Percentiles rank a stretch among this genome's conserved stretches.
phyloP scores from a whole-genome alignment of 2,329 filamentous ascomycete genomes.

The Colletotrichum ledebouriae region DNA sequence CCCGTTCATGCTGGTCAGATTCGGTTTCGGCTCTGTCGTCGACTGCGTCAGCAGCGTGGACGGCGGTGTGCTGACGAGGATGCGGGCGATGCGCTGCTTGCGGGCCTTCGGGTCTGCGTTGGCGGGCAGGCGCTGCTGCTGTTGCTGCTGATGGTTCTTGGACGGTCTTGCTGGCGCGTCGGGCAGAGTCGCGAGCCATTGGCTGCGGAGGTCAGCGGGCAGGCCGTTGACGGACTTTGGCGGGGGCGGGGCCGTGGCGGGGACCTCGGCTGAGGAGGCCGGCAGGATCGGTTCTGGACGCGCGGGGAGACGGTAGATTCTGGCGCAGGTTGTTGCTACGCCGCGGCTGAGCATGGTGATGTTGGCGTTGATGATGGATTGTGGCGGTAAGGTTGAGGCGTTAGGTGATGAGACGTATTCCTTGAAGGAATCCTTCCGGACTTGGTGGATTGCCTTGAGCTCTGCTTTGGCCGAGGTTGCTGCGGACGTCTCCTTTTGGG shows the following conservation, averaged over 20 bases:
- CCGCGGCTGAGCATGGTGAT: slow-evolving; percentile 79
- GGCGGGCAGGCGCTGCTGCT: slow-evolving; percentile 45
- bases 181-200: slow-evolving; percentile 77
- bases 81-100: slow-evolving; percentile 61
- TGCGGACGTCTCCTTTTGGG: slow-evolving; percentile 43
- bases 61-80: slow-evolving; percentile 57
- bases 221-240: slow-evolving; percentile 46
- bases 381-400: slow-evolving; percentile 49
- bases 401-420: slow-evolving; percentile 44
- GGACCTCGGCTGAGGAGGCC: slow-evolving; percentile 58
- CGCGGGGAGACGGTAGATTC: slow-evolving; percentile 88
- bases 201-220: slow-evolving; percentile 67
- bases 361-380: slow-evolving; percentile 70
- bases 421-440: slow-evolving; percentile 49
- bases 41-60: slow-evolving; percentile 26
- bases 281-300: slow-evolving; percentile 43
- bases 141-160: slow-evolving; percentile 40
- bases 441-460: slow-evolving; percentile 34
- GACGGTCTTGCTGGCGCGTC: slow-evolving; percentile 31
- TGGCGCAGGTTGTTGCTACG: slow-evolving; percentile 77
- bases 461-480: slow-evolving; percentile 20
- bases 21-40: slow-evolving; percentile 52
- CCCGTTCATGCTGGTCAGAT: slow-evolving; percentile 56
- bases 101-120: slow-evolving; percentile 53
- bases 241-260: slow-evolving; percentile 57